phyloP scores from a whole-genome alignment of 2,329 filamentous ascomycete species.

The Aspergillus sp. region DNA sequence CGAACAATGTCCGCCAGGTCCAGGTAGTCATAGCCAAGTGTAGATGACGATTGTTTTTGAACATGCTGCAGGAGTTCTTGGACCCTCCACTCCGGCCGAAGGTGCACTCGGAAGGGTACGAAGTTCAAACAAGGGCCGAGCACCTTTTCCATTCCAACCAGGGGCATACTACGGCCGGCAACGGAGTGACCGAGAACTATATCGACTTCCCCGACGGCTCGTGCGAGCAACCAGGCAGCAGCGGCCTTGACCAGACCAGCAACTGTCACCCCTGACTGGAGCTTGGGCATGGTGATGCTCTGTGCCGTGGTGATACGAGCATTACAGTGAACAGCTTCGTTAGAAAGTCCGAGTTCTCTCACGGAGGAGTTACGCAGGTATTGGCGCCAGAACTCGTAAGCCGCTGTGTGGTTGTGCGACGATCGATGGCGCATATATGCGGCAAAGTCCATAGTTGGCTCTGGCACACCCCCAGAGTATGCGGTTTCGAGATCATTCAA shows the following conservation, averaged over 20 bases:
- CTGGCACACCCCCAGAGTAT: neutral
- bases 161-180: conserved; percentile 7
- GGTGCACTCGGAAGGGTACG: conserved; percentile 5
- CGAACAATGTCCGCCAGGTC: conserved; percentile 5
- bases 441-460: neutral
- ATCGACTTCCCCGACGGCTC: neutral
- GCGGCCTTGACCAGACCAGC: conserved; percentile 11
- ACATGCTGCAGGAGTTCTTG: conserved; percentile 4
- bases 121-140: conserved; percentile 9
- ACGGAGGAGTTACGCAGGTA: neutral
- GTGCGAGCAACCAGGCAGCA: conserved; percentile 4
- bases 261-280: conserved; percentile 1
- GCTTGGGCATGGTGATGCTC: neutral
- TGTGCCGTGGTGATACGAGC: neutral
- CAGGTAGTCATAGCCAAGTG: conserved; percentile 1
- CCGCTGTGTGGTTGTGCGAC: neutral
- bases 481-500: neutral
- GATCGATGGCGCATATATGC: neutral
- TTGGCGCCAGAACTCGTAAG: neutral
- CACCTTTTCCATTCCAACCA: conserved; percentile 3
- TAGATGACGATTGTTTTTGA: conserved; percentile 5
- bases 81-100: conserved; percentile 3
- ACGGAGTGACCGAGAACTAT: conserved; percentile 11
- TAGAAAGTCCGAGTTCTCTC: neutral
- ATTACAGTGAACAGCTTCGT: neutral